Base-by-base conservation (phyloP, 2,329 filamentous ascomycete species). In the Hypoxylon sp. region DNA sequence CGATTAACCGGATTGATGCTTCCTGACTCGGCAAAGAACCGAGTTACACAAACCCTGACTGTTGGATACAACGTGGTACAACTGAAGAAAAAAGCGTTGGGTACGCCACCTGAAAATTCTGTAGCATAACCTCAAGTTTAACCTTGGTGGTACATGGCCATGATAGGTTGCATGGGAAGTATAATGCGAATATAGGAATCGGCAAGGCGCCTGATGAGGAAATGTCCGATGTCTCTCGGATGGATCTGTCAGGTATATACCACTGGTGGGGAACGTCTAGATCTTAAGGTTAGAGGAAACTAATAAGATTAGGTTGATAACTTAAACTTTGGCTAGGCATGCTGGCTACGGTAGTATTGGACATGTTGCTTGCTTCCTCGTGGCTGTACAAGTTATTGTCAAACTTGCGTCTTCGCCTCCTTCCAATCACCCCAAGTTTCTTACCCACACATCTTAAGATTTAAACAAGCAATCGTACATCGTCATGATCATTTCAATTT, bases 271-370 rank as follows among this genome's bases (percentile, higher is more conserved):
- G 47, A 17, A 17, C 33, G 51, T 52, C 47, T 60, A 52, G 58
- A 52, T 60, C 58, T 53, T 60, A 53, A 44, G 48, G 37, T 52
- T 48, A 48, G 17, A 39, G 33, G 57, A 31, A 51, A 59, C 46
- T 59, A 50, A 51, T 50, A 50, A 50, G 57, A 59, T 59, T 39
- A 39, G 19, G 22, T 42, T 22, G 39, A 44, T 22, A 44, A 44
- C 29, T 57, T 57, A 47, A 35, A 57, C 17, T 35, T 47, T 47
- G 24, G 29, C 17, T 42, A 31, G 29, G 29, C 8, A 17, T 19
- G 0, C 19, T 33, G 13, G 5, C 14, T 46, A 29, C 26, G 31
- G 22, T 39, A 37, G 42, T 26, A 55, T 55, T 48, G 22, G 54
- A 17, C 19, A 37, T 26, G 14, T 42, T n/a, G 26, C 19, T 14